phyloP scores from a whole-genome alignment of 108 stramenopile species.

The Chaetoceros tenuissimus region DNA sequence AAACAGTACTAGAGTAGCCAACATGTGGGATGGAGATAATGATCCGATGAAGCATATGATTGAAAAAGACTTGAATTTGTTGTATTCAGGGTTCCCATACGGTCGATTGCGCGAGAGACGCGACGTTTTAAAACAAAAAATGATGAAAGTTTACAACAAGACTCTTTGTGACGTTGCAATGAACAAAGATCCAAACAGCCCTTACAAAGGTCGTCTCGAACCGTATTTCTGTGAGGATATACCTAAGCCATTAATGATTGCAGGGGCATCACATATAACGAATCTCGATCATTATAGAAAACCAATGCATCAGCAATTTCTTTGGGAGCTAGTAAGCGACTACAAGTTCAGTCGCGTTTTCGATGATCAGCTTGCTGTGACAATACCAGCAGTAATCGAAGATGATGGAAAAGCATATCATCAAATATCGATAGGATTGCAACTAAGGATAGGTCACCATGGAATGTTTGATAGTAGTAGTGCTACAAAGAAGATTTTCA shows the following conservation, averaged over 20 bases:
- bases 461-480: neutral
- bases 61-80: constrained; percentile 24
- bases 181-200: neutral
- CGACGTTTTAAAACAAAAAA: neutral
- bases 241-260: neutral
- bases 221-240: neutral
- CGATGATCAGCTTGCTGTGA: constrained; percentile 37
- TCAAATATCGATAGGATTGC: neutral
- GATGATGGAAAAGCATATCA: neutral
- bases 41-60: constrained; percentile 39
- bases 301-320: neutral
- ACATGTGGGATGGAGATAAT: constrained; percentile 11
- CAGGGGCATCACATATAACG: constrained; percentile 1
- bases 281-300: constrained; percentile 6
- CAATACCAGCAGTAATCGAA: constrained; percentile 20
- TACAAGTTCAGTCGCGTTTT: constrained; percentile 21
- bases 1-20: constrained; percentile 23
- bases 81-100: constrained; percentile 26
- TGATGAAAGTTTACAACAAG: neutral
- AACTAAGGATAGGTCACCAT: neutral
- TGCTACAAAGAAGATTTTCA: neutral
- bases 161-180: neutral
- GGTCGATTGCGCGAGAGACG: constrained; percentile 13
- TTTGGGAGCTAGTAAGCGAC: constrained; percentile 10
- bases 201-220: neutral